Evolutionary conservation across 176 grass and related monocot species (phyloP), one percentile per base, ranked within the genome.

Genomic region (Ananas comosus): DNA sequence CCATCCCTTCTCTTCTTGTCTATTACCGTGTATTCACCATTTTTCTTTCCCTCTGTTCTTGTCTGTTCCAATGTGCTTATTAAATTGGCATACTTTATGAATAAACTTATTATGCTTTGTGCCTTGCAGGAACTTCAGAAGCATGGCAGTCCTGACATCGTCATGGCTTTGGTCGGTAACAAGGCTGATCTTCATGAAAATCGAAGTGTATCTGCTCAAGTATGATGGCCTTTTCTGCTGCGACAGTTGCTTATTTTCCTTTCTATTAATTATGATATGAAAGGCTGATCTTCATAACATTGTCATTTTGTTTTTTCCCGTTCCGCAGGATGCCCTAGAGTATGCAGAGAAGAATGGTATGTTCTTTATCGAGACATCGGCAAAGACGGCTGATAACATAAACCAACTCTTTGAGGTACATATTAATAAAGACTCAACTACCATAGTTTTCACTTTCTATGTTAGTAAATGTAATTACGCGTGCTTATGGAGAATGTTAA

Each of bases 81-180:
- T 33, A 33, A 3, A 33, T 33, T 33, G 29, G 29, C 29, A 33
- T 33, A 3, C 29, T 33, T 33, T 33, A 4, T 33, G 29, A 33
- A 33, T 33, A 33, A 33, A 33, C 29, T 33, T 33, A 33, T 33
- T 42, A 42, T 61, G 18, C 51, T 79, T 69, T 71, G 12, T 10
- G 47, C 61, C 12, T 10, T 70, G n/a, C 82, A 88, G 94, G 94
- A 99, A 84, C 82, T 99, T 81, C 89, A 99, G 80, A 99, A 99
- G 81, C 94, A 99, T 52, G 89, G 87, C 48, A 90, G n/a, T 78
- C 86, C 89, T 82, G 94, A 82, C 76, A 99, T 93, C 74, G 61
- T 93, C 64, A 84, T 99, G 94, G 84, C 91, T 64, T 82, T 99
- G 84, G 89, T 99, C 78, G 94, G 94, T 75, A 99, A 99, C 63